Base-by-base conservation (phyloP, 1,284 basidiomycete species). In the Athelia psychrophila region DNA sequence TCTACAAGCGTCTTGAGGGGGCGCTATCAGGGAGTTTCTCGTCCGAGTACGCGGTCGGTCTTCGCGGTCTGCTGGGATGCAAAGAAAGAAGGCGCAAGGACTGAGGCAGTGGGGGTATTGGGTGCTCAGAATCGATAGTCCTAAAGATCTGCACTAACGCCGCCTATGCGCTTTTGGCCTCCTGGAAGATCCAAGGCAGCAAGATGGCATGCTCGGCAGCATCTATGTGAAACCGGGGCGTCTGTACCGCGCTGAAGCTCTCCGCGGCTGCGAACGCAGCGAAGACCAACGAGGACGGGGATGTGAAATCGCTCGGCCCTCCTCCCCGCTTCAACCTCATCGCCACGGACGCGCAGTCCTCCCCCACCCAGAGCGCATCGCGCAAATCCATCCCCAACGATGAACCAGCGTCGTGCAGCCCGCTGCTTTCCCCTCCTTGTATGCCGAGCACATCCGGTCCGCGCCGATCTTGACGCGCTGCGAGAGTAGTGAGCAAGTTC, bases 311-410 rank as follows among this genome's bases (percentile, higher is more conserved):
- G 54, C 85, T 86, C 62, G 83, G 75, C 57, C 86, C 81, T 22
- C 74, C 78, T n/a, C n/a, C n/a, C n/a, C n/a, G n/a, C n/a, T 67
- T 79, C 96, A 97, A 99, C 61, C 87, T 90, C 96, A 98, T 99
- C 55, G 91, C 90, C 96, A 99, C 99, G 30, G 93, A 96, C 96
- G 99, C 98, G 2, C 95, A 98, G 70, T 99, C 96, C 73, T 99
- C 99, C 27, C 96, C n/a, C n/a, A n/a, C n/a, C n/a, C 96, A 95
- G 13, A 99, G 81, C 22, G 84, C 84, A n/a, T 96, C 95, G 69
- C n/a, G 99, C 12, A 99, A 76, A 55, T 97, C 93, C 75, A 96
- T 80, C 10, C 97, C n/a, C 46, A 99, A 83, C 2, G 96, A 93
- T 56, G 89, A 74, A 5, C 98, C 97, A 18, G 95, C 96, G 56